A percentile compares a stretch with the other conserved stretches of the same genome.
Conservation (phyloP, 208 protist species). For the Leishmania major region DNA sequence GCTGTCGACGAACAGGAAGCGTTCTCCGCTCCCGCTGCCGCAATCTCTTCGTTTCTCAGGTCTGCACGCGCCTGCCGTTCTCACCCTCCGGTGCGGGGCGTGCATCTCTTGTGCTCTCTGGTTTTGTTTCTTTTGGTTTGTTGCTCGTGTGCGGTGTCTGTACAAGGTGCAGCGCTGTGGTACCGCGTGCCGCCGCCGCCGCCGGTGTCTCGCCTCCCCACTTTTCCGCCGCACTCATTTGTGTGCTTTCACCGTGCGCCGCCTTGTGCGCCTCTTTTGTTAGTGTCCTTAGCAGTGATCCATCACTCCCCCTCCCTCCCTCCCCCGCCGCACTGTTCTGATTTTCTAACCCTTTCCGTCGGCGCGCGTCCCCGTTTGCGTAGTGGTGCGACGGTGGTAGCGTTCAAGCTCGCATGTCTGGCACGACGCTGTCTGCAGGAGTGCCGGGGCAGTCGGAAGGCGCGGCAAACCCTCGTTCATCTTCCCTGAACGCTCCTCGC, state of each 20-base stretch:
- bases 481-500: background rate
- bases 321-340: background rate
- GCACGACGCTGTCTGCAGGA: background rate
- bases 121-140: no score
- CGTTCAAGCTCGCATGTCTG: background rate
- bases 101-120: no score
- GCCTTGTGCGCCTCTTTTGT: no score
- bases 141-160: no score
- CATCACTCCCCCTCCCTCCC: background rate
- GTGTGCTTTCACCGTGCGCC: no score
- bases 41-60: background rate
- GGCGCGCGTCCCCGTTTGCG: background rate
- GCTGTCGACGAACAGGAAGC: background rate
- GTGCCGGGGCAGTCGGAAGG: background rate
- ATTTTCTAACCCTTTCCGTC: background rate
- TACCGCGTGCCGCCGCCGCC: no score
- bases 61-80: background rate
- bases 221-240: no score
- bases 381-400: background rate
- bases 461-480: background rate
- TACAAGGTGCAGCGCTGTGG: no score
- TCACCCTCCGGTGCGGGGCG: no score
- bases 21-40: background rate
- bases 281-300: background rate
- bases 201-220: no score